Percentiles rank a stretch among this genome's conserved stretches.
Conservation (phyloP, 352 stramenopile genomes). For the Phytophthora chlamydospora region DNA sequence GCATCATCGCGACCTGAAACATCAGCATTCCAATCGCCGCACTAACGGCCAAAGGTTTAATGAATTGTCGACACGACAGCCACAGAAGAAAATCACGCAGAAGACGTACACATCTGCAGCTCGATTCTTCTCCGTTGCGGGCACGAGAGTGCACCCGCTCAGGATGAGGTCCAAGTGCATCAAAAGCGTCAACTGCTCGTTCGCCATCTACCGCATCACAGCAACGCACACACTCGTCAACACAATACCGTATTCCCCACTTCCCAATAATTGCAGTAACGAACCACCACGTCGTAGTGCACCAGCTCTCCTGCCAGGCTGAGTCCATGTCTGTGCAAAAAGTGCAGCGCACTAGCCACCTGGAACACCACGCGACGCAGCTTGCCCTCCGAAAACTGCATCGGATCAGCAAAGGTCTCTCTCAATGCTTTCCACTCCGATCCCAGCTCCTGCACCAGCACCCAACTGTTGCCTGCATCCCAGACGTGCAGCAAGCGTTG, state of each 20-base stretch:
- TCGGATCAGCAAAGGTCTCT: conserved; percentile 24
- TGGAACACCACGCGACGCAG: conserved; percentile 59
- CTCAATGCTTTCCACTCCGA: conserved; percentile 38
- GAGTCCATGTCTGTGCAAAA: conserved; percentile 58
- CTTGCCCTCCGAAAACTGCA: conserved; percentile 47
- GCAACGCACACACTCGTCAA: conserved; percentile 17
- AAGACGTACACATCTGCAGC: conserved; percentile 52
- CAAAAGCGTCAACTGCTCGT: conserved; percentile 47
- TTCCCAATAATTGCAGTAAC: neutral
- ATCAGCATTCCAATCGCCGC: conserved; percentile 64
- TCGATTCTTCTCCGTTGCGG: conserved; percentile 42
- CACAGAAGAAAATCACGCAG: neutral
- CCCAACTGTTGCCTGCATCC: conserved; percentile 57
- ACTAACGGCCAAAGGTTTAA: conserved; percentile 17
- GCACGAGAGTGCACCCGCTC: conserved; percentile 55
- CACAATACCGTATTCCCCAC: neutral
- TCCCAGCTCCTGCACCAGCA: conserved; percentile 61
- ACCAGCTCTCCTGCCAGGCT: conserved; percentile 59
- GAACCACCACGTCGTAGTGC: conserved; percentile 57
- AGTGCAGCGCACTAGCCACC: conserved; percentile 58
- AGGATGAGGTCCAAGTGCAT: conserved; percentile 50
- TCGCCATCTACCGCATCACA: conserved; percentile 38
- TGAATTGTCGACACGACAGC: neutral
- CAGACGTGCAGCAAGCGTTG: conserved; percentile 56
- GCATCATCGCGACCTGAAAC: conserved; percentile 63